phyloP scores from a whole-genome alignment of 108 stramenopile species.

The Cyclotella baltica region DNA sequence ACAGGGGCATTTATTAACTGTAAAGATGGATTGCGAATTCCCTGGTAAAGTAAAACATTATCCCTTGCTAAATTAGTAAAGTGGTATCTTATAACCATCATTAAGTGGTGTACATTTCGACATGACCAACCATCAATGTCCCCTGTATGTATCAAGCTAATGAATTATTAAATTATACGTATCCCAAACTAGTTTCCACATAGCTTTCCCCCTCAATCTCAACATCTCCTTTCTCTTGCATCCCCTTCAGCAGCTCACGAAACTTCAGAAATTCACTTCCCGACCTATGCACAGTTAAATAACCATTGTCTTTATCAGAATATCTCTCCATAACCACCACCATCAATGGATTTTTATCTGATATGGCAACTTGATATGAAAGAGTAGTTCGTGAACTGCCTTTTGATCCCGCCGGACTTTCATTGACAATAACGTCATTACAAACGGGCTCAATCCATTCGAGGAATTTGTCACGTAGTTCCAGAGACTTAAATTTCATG shows the following conservation, averaged over 20 bases:
- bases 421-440: constrained; percentile 27
- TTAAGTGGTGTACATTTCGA: constrained; percentile 1
- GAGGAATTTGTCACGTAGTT: constrained; percentile 32
- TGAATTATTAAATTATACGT: constrained; percentile 4
- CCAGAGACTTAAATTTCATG: constrained; percentile 29
- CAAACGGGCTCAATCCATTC: constrained; percentile 33
- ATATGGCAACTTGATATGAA: constrained; percentile 65
- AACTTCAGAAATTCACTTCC: constrained; percentile 63
- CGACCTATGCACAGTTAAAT: constrained; percentile 59
- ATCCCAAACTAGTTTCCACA: constrained; percentile 59
- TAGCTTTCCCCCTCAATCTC: constrained; percentile 66
- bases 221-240: constrained; percentile 65
- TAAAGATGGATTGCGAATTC: constrained; percentile 85
- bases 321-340: constrained; percentile 73
- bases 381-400: constrained; percentile 49
- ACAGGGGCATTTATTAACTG: constrained; percentile 89
- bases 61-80: background rate
- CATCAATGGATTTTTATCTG: constrained; percentile 66
- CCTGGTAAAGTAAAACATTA: constrained; percentile 69
- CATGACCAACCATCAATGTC: no score
- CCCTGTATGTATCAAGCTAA: no score
- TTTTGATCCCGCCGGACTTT: constrained; percentile 10
- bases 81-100: background rate
- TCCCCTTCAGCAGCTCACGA: constrained; percentile 61
- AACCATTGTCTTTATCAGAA: constrained; percentile 68